Evolutionary conservation across 768 basidiomycete genomes (phyloP).

Genomic region (Flagelloscypha sp.): DNA sequence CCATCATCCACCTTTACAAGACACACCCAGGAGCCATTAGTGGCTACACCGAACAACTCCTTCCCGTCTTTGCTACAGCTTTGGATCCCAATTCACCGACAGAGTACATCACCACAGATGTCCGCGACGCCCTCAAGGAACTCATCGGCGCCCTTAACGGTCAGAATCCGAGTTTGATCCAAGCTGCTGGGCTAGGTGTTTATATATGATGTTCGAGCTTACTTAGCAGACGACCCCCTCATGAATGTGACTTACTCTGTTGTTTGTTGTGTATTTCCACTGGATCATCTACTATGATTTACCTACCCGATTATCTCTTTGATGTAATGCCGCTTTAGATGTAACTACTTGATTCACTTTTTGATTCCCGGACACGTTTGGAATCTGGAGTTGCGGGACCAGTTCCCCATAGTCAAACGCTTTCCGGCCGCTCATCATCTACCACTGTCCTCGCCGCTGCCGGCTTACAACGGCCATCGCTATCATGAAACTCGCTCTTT

Average conservation of each 20-base stretch:
- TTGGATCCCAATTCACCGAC: constrained; percentile 59
- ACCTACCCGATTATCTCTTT: no score
- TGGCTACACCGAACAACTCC: constrained; percentile 70
- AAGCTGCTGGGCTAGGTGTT: constrained; percentile 62
- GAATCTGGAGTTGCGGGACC: no score
- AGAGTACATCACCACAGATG: constrained; percentile 78
- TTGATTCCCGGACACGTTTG: no score
- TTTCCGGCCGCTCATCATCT: no score
- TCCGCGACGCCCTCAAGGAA: constrained; percentile 65
- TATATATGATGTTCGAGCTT: constrained; percentile 28
- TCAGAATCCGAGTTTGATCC: constrained; percentile 71
- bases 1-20: constrained; percentile 82
- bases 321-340: no score
- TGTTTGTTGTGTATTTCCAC: constrained; percentile 4
- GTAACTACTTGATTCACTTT: no score
- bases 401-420: no score
- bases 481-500: constrained; percentile 64
- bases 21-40: constrained; percentile 62
- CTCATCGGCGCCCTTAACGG: constrained; percentile 65
- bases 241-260: no score
- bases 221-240: no score
- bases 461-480: no score
- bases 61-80: constrained; percentile 73
- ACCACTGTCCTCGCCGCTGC: no score
- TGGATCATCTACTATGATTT: no score